Evolutionary conservation across 2,329 filamentous ascomycete species (phyloP).

Genomic region (Ophiostoma tasmaniense): DNA sequence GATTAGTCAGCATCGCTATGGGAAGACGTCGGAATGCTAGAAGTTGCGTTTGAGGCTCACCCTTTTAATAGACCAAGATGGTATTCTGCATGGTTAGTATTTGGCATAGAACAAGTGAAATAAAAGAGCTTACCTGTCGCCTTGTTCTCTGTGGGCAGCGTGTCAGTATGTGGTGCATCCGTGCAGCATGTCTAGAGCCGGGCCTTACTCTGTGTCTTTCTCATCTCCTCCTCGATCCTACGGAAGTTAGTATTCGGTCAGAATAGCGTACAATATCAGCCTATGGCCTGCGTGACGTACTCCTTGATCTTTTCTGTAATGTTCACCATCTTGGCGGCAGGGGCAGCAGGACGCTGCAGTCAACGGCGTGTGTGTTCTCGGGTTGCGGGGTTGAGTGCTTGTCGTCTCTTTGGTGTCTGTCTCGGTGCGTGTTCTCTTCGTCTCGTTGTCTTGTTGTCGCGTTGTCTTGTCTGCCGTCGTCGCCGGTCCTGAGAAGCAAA

Average conservation of each 20-base stretch:
- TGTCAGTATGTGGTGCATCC: conserved; percentile 9
- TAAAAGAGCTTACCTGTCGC: conserved; percentile 67
- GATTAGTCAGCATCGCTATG: conserved; percentile 4
- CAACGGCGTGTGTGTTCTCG: not conserved
- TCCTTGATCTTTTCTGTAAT: conserved; percentile 99
- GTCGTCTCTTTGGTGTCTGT: not conserved
- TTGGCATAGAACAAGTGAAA: not conserved
- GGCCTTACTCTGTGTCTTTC: conserved; percentile 80
- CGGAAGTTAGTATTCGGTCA: not conserved
- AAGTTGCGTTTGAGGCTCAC: too few relatives aligned
- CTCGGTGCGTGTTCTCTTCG: not conserved
- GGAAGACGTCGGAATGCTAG: too few relatives aligned
- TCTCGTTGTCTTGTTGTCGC: not conserved
- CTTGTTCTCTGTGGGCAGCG: conserved; percentile 71
- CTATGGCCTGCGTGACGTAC: conserved; percentile 41
- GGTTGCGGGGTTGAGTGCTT: not conserved
- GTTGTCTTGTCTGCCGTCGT: not conserved
- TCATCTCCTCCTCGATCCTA: conserved; percentile 99
- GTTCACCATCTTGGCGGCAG: conserved; percentile 71
- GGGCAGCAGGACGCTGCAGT: conserved; percentile 18
- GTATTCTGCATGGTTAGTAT: conserved; percentile 59
- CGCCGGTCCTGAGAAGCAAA: not conserved
- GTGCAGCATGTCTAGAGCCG: not conserved
- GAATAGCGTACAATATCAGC: too few relatives aligned
- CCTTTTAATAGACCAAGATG: conserved; percentile 96